Evolutionary conservation across 139 green algal species (phyloP).

Genomic region (Coelastrella sp.): DNA sequence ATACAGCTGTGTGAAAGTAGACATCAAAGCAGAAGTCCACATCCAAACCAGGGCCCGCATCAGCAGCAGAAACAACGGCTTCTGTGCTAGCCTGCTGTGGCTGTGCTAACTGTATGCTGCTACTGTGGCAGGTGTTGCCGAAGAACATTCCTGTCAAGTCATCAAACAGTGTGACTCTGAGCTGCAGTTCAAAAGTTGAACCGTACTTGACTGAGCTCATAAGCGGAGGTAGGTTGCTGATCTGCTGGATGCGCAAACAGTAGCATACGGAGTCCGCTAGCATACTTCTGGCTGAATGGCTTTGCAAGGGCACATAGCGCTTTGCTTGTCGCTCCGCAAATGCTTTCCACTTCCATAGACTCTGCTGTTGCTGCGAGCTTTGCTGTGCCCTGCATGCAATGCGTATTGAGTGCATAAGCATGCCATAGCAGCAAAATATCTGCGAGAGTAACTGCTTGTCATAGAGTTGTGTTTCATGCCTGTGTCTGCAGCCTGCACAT

Average conservation of each 20-base stretch:
- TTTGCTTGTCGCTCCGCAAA: conserved; percentile 13
- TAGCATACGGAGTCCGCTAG: conserved; percentile 48
- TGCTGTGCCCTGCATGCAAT: no score
- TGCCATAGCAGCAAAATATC: no score
- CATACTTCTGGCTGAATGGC: conserved; percentile 49
- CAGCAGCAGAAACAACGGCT: not conserved
- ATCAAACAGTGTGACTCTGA: conserved; percentile 74
- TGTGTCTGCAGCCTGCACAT: no score
- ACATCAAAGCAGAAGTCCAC: conserved; percentile 66
- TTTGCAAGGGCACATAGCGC: conserved; percentile 24
- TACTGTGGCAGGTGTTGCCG: conserved; percentile 65
- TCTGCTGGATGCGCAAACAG: conserved; percentile 55
- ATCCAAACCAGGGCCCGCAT: not conserved
- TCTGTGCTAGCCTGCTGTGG: not conserved
- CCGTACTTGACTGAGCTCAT: conserved; percentile 54
- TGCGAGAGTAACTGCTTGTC: no score
- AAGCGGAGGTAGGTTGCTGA: conserved; percentile 65
- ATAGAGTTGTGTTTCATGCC: no score
- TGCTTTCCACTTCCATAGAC: not conserved
- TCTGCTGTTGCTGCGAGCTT: not conserved
- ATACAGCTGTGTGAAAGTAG: conserved; percentile 66
- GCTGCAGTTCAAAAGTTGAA: conserved; percentile 68
- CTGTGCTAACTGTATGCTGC: not conserved
- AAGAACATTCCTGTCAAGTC: conserved; percentile 70
- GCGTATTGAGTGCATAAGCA: no score